Percentiles rank a stretch among this genome's conserved stretches.
Conservation (phyloP, 208 protist species). For the Polymyxa betae region DNA sequence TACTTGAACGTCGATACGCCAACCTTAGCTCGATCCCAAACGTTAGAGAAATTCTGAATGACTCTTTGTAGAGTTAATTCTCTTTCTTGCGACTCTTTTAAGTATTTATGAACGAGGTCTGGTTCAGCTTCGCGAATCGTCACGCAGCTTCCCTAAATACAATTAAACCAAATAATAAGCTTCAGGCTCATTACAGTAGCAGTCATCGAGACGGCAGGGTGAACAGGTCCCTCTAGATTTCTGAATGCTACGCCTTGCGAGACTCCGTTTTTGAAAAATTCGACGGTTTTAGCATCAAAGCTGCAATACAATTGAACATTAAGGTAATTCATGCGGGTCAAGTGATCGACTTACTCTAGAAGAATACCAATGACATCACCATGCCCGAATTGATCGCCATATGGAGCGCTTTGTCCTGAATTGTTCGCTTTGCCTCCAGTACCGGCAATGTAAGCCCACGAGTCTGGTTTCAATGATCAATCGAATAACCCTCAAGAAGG, state of each 20-base stretch:
- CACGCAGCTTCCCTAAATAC: slow-evolving; percentile 17
- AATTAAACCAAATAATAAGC: not conserved
- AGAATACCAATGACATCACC: slow-evolving; percentile 33
- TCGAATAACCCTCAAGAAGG: not conserved
- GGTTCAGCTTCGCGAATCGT: slow-evolving; percentile 8
- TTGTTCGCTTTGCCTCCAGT: slow-evolving; percentile 51
- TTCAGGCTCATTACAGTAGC: not conserved
- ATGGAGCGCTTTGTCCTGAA: slow-evolving; percentile 20
- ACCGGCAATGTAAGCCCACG: slow-evolving; percentile 55
- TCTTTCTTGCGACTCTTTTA: slow-evolving; percentile 25
- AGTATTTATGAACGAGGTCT: not conserved
- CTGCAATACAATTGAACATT: not conserved
- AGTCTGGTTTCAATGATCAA: slow-evolving; percentile 33
- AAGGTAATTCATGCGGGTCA: not conserved
- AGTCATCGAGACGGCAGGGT: slow-evolving; percentile 50
- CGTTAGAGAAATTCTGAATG: slow-evolving; percentile 39
- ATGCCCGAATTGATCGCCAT: slow-evolving; percentile 39
- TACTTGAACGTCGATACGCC: not conserved
- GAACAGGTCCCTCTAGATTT: slow-evolving; percentile 34
- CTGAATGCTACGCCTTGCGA: slow-evolving; percentile 54
- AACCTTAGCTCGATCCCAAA: slow-evolving; percentile 50
- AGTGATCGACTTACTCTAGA: slow-evolving; percentile 6
- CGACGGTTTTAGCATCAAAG: slow-evolving; percentile 51
- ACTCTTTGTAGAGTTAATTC: slow-evolving; percentile 11
- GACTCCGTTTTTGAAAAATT: slow-evolving; percentile 54